Conservation (phyloP, 129 eudicot genomes). For the Scalesia atractyloides region DNA sequence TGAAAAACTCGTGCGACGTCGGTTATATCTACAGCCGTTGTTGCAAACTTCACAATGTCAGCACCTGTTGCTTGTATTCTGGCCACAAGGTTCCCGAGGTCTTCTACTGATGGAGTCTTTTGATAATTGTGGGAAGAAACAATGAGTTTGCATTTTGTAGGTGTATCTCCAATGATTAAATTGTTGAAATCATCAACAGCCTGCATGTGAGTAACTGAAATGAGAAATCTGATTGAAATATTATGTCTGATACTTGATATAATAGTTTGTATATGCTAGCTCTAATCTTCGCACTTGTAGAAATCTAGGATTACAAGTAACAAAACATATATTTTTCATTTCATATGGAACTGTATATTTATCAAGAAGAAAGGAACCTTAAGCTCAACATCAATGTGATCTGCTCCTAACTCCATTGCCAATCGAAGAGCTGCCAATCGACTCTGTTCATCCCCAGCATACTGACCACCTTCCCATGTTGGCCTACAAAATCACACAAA, state of each 20-base stretch:
- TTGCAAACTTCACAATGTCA: constrained; percentile 94
- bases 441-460: constrained; percentile 76
- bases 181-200: constrained; percentile 69
- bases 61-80: constrained; percentile 92
- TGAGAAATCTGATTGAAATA: constrained; percentile 11
- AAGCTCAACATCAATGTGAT: constrained; percentile 89
- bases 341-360: background rate
- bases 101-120: constrained; percentile 82
- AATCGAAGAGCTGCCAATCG: constrained; percentile 67
- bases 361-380: constrained; percentile 54
- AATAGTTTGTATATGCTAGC: background rate
- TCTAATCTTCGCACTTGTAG: background rate
- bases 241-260: constrained; percentile 13
- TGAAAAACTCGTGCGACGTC: constrained; percentile 92
- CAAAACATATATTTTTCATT: background rate
- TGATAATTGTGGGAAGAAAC: constrained; percentile 95
- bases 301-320: background rate
- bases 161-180: constrained; percentile 51
- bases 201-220: constrained; percentile 41
- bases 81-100: constrained; percentile 87
- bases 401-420: constrained; percentile 96
- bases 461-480: constrained; percentile 95
- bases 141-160: constrained; percentile 69
- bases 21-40: constrained; percentile 82
- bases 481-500: constrained; percentile 53